A percentile compares a stretch with the other conserved stretches of the same genome.
phyloP scores from a whole-genome alignment of 805 yeast genomes.

The Wickerhamomyces sydowiorum region DNA sequence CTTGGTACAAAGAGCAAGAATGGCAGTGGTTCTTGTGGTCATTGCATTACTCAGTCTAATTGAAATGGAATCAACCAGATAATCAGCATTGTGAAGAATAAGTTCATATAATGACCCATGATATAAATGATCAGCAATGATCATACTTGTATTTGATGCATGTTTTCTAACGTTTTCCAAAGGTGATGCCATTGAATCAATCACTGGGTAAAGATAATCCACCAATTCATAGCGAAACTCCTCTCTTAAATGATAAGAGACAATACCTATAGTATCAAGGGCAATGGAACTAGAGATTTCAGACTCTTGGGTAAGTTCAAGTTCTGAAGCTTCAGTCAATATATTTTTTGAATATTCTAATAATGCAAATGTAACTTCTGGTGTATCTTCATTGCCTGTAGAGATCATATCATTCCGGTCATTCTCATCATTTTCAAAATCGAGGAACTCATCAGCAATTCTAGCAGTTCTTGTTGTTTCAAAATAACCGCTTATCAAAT shows the following conservation, averaged over 20 bases:
- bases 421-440: slow-evolving; percentile 22
- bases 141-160: slow-evolving; percentile 47
- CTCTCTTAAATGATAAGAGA: slow-evolving; percentile 21
- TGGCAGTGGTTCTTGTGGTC: slow-evolving; percentile 68
- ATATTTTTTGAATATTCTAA: slow-evolving; percentile 38
- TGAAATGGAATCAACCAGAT: slow-evolving; percentile 75
- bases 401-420: no score
- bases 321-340: slow-evolving; percentile 29
- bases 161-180: slow-evolving; percentile 38
- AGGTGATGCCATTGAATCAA: slow-evolving; percentile 64
- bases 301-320: slow-evolving; percentile 6
- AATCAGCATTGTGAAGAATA: slow-evolving; percentile 68
- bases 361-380: slow-evolving; percentile 25
- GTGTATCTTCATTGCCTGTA: slow-evolving; percentile 10
- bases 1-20: slow-evolving; percentile 62
- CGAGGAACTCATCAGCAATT: slow-evolving; percentile 22
- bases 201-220: slow-evolving; percentile 65
- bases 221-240: slow-evolving; percentile 46
- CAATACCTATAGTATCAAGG: slow-evolving; percentile 35
- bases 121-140: slow-evolving; percentile 48
- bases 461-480: slow-evolving; percentile 7
- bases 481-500: slow-evolving; percentile 22
- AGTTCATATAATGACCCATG: slow-evolving; percentile 50
- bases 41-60: slow-evolving; percentile 61
- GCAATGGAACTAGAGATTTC: slow-evolving; percentile 29